A percentile compares a stretch with the other conserved stretches of the same genome.
Evolutionary conservation across 164 flowering plant genomes (phyloP).

Genomic region (Dillenia suffruticosa): DNA sequence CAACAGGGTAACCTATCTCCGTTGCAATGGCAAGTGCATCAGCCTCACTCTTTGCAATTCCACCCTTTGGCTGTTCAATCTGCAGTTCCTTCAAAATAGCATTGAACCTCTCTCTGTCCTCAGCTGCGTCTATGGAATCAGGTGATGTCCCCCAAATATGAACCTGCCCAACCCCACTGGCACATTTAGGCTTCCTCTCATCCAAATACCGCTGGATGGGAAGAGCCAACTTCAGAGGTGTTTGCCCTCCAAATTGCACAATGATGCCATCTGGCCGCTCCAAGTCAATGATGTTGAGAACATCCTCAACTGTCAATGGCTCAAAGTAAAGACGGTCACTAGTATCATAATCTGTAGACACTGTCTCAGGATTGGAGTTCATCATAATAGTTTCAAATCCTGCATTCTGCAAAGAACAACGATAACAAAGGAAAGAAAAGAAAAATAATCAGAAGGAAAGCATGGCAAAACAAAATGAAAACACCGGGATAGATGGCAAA

Average conservation of each 20-base stretch:
- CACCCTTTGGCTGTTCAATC: conserved; percentile 84
- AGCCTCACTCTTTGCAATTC: conserved; percentile 74
- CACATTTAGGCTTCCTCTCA: conserved; percentile 42
- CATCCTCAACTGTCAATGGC: conserved; percentile 93
- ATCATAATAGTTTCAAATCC: conserved; percentile 95
- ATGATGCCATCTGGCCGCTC: conserved; percentile 93
- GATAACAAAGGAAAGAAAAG: conserved; percentile 9
- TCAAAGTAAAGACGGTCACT: conserved; percentile 98
- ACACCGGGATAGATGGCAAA: background rate
- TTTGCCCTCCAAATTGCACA: conserved; percentile 93
- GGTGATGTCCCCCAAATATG: conserved; percentile 90
- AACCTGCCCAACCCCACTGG: conserved; percentile 65
- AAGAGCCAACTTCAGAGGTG: conserved; percentile 76
- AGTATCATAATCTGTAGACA: conserved; percentile 95
- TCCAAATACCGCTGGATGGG: conserved; percentile 75
- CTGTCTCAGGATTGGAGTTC: conserved; percentile 98
- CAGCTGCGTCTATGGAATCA: conserved; percentile 91
- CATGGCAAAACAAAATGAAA: background rate
- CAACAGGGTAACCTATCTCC: conserved; percentile 82
- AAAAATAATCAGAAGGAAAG: background rate
- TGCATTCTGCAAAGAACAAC: conserved; percentile 46
- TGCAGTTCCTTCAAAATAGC: conserved; percentile 60
- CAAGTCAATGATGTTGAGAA: conserved; percentile 70
- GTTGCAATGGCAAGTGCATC: conserved; percentile 76
- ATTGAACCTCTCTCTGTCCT: conserved; percentile 83